Evolutionary conservation across 495 filamentous ascomycete species (phyloP).

Genomic region (Penicillium dipodomyicola): DNA sequence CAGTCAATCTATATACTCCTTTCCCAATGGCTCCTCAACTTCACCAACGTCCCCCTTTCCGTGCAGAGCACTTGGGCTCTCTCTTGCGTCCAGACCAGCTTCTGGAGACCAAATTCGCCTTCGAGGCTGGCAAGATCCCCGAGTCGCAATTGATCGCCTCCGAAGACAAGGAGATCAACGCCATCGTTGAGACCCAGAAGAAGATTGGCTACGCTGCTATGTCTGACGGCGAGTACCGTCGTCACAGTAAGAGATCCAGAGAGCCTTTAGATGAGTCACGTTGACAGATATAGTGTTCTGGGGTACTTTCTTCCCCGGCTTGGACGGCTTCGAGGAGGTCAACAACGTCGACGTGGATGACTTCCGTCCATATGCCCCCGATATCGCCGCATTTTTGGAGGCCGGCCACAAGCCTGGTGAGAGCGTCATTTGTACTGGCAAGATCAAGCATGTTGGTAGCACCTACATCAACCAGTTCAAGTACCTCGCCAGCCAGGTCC

Average conservation of each 20-base stretch:
- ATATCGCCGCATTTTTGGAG: constrained; percentile 72
- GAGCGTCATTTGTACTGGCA: constrained; percentile 68
- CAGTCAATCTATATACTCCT: constrained; percentile 9
- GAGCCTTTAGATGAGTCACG: background rate
- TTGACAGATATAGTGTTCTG: constrained; percentile 52
- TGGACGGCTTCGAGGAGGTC: constrained; percentile 68
- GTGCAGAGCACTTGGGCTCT: constrained; percentile 82
- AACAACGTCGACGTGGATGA: constrained; percentile 55
- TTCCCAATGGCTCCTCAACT: constrained; percentile 40
- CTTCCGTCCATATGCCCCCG: constrained; percentile 74
- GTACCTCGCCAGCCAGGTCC: constrained; percentile 61
- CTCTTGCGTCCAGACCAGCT: constrained; percentile 71
- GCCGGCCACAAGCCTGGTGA: constrained; percentile 71
- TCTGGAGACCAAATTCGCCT: constrained; percentile 58
- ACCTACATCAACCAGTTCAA: constrained; percentile 66
- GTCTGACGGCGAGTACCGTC: constrained; percentile 74
- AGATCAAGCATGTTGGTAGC: constrained; percentile 64
- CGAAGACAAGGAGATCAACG: constrained; percentile 66
- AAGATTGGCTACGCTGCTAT: constrained; percentile 66
- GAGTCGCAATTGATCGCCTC: constrained; percentile 42
- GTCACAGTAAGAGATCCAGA: constrained; percentile 50
- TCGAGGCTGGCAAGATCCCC: constrained; percentile 49
- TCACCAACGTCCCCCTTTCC: constrained; percentile 68
- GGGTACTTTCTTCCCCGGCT: constrained; percentile 73
- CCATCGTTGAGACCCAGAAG: constrained; percentile 63